Percentiles rank a stretch among this genome's conserved stretches.
phyloP scores from a whole-genome alignment of 345 rosid genomes.

The Fremontodendron californicum region DNA sequence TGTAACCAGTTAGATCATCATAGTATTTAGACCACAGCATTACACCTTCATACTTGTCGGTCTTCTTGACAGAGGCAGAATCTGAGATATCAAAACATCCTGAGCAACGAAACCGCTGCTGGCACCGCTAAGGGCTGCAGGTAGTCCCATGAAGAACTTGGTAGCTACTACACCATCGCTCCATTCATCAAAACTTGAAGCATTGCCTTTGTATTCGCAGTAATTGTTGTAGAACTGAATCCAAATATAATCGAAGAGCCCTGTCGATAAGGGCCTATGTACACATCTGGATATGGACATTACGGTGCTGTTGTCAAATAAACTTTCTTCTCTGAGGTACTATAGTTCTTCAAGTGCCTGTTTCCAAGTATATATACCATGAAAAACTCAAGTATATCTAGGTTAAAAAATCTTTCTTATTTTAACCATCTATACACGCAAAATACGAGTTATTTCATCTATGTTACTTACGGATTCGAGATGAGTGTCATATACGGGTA shows the following conservation, averaged over 20 bases:
- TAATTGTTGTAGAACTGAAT: neutral
- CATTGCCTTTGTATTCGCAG: neutral
- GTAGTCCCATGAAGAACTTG: neutral
- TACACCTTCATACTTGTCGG: neutral
- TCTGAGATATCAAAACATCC: neutral
- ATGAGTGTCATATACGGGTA: too few species aligned
- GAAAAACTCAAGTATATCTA: neutral
- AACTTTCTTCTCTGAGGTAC: neutral
- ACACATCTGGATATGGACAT: neutral
- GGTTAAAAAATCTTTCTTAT: too few species aligned
- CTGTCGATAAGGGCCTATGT: neutral
- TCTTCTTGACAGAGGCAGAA: neutral
- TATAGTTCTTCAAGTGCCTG: neutral
- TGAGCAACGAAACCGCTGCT: neutral
- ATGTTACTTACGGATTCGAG: too few species aligned
- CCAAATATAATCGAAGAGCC: neutral
- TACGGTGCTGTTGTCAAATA: neutral
- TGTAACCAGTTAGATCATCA: neutral
- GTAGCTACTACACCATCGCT: neutral
- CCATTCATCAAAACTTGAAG: neutral
- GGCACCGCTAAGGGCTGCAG: neutral
- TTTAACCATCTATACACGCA: too few species aligned
- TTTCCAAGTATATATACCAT: neutral
- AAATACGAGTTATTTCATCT: too few species aligned
- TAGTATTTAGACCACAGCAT: neutral